These are phyloP conservation scores for Populus hybrid DNA, from an alignment of 441 rosid species.

Conservation along the genomic window DNA sequence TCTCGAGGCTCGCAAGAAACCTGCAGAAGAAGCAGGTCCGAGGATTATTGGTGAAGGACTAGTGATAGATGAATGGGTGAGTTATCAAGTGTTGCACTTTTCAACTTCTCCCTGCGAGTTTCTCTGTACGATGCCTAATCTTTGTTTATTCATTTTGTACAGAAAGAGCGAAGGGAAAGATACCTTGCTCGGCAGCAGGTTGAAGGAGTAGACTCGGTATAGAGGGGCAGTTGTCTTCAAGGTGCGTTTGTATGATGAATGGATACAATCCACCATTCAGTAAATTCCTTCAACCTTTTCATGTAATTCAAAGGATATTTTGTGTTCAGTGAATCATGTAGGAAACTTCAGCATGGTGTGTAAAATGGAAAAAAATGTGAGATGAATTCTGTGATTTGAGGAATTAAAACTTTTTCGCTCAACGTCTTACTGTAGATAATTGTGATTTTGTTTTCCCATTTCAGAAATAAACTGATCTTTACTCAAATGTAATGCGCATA, in stretches of 20 bases:
- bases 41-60: slow-evolving; percentile 61
- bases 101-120: not conserved
- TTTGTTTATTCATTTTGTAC: not conserved
- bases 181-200: slow-evolving; percentile 53
- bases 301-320: slow-evolving; percentile 20
- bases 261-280: slow-evolving; percentile 16
- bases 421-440: slow-evolving; percentile 27
- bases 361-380: slow-evolving; percentile 21
- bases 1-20: slow-evolving; percentile 54
- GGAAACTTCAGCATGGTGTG: slow-evolving; percentile 23
- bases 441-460: slow-evolving; percentile 20
- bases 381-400: slow-evolving; percentile 29
- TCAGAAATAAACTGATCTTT: slow-evolving; percentile 8
- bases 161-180: slow-evolving; percentile 64
- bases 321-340: slow-evolving; percentile 16
- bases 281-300: slow-evolving; percentile 23
- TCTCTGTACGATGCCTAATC: not conserved
- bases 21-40: slow-evolving; percentile 49
- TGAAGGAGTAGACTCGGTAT: slow-evolving; percentile 44
- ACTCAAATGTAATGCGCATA: not conserved
- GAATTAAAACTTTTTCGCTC: slow-evolving; percentile 17
- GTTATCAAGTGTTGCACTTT: slow-evolving; percentile 13
- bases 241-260: not conserved
- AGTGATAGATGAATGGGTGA: slow-evolving; percentile 82
- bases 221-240: slow-evolving; percentile 22